Percentiles rank a stretch among this genome's conserved stretches.
Conservation (phyloP, 2,329 filamentous ascomycete species). For the Trichophyton benhamiae region DNA sequence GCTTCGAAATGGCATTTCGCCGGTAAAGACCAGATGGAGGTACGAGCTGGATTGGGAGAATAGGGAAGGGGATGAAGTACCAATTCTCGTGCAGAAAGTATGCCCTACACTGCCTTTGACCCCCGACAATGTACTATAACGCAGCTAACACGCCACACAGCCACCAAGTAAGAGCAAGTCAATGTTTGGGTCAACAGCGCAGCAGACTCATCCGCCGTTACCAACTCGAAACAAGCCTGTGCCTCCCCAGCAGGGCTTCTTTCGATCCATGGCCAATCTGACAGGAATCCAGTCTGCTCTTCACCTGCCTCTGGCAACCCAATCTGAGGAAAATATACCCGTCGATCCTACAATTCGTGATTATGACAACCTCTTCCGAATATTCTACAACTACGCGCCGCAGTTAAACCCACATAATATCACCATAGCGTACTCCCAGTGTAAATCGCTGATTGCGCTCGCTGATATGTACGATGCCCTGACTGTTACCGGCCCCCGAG, state of each 20-base stretch:
- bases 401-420: slow-evolving; percentile 75
- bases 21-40: slow-evolving; percentile 57
- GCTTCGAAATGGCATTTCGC: slow-evolving; percentile 28
- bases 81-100: slow-evolving; percentile 77
- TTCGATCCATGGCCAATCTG: slow-evolving; percentile 77
- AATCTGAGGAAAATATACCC: slow-evolving; percentile 46
- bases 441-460: slow-evolving; percentile 73
- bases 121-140: not conserved
- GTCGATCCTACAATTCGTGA: slow-evolving; percentile 66
- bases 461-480: slow-evolving; percentile 95
- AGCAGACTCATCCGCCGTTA: slow-evolving; percentile 29
- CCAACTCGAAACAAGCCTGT: slow-evolving; percentile 50
- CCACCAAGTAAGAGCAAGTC: slow-evolving; percentile 27
- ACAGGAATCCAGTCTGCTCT: slow-evolving; percentile 43
- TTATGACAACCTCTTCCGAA: slow-evolving; percentile 89
- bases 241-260: slow-evolving; percentile 56
- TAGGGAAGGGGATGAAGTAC: slow-evolving; percentile 58
- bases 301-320: slow-evolving; percentile 35
- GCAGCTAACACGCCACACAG: slow-evolving; percentile 8
- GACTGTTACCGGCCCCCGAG: slow-evolving; percentile 71
- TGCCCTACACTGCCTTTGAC: slow-evolving; percentile 13
- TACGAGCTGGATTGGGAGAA: slow-evolving; percentile 75
- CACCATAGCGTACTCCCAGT: slow-evolving; percentile 83
- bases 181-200: slow-evolving; percentile 42
- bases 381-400: slow-evolving; percentile 89